Percentiles rank a stretch among this genome's conserved stretches.
Evolutionary conservation across 2,329 filamentous ascomycete species (phyloP).

Genomic region (Dothideomycetes sp.): DNA sequence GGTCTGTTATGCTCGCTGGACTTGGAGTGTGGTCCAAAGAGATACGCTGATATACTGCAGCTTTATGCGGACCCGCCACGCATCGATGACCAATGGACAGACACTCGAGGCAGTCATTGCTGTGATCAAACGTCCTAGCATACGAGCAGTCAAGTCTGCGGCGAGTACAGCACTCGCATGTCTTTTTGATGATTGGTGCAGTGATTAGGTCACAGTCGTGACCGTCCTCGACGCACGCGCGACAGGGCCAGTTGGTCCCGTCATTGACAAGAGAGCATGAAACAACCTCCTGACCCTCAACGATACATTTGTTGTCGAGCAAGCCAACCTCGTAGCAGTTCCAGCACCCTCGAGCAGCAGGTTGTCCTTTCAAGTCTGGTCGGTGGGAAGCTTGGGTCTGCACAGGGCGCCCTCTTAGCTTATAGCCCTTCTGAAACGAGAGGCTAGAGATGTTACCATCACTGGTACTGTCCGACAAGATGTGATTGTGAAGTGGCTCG

Average conservation of each 20-base stretch:
- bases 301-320: neutral
- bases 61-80: slow-evolving; percentile 24
- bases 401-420: neutral
- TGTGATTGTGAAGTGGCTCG: neutral
- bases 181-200: slow-evolving; percentile 20
- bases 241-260: slow-evolving; percentile 25
- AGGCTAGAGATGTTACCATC: neutral
- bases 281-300: neutral
- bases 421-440: neutral
- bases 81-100: slow-evolving; percentile 18
- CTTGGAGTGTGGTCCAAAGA: slow-evolving; percentile 11
- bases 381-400: neutral
- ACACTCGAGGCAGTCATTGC: slow-evolving; percentile 24
- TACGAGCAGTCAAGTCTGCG: slow-evolving; percentile 24
- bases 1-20: too few relatives aligned
- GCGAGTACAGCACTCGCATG: slow-evolving; percentile 24
- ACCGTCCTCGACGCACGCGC: slow-evolving; percentile 19
- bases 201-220: slow-evolving; percentile 25
- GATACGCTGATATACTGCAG: slow-evolving; percentile 2
- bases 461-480: neutral
- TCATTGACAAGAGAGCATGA: slow-evolving; percentile 24
- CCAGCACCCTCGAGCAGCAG: slow-evolving; percentile 19
- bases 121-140: slow-evolving; percentile 14
- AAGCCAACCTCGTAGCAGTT: slow-evolving; percentile 18
- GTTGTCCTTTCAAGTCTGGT: slow-evolving; percentile 14